A percentile compares a stretch with the other conserved stretches of the same genome.
Conservation (phyloP, 192 early-diverging fungal species). For the Rhizophagus prolifer region DNA sequence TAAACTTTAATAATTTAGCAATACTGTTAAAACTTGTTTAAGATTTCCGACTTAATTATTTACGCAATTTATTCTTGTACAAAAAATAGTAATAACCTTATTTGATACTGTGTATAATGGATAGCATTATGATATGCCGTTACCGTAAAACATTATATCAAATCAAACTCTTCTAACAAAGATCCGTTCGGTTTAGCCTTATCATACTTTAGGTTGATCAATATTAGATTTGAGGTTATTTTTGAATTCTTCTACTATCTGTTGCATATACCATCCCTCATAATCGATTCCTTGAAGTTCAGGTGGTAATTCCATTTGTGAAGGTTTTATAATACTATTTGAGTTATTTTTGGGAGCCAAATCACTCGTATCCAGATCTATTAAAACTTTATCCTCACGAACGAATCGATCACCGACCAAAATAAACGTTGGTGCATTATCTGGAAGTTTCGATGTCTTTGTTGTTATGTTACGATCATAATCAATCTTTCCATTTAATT, state of each 20-base stretch:
- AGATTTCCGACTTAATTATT: no score
- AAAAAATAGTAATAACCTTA: no score
- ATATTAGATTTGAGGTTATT: background rate
- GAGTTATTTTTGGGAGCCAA: background rate
- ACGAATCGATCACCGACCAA: background rate
- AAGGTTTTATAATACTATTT: background rate
- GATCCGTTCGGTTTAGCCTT: background rate
- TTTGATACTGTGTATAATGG: no score
- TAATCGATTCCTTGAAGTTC: background rate
- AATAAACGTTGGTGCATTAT: background rate
- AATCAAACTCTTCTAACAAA: background rate
- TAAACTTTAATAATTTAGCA: no score
- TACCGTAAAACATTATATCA: no score
- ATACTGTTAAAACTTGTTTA: no score
- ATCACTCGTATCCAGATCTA: background rate
- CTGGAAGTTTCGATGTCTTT: background rate
- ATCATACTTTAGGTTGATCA: background rate
- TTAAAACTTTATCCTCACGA: background rate
- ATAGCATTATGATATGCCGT: no score
- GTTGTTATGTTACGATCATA: background rate
- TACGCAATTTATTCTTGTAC: no score
- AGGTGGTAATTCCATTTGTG: background rate
- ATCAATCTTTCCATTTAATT: background rate
- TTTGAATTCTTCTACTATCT: background rate
- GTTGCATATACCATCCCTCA: background rate